These are phyloP conservation scores for Alternaria dauci DNA, from an alignment of 2,329 filamentous ascomycete genomes.

Conservation along the genomic window DNA sequence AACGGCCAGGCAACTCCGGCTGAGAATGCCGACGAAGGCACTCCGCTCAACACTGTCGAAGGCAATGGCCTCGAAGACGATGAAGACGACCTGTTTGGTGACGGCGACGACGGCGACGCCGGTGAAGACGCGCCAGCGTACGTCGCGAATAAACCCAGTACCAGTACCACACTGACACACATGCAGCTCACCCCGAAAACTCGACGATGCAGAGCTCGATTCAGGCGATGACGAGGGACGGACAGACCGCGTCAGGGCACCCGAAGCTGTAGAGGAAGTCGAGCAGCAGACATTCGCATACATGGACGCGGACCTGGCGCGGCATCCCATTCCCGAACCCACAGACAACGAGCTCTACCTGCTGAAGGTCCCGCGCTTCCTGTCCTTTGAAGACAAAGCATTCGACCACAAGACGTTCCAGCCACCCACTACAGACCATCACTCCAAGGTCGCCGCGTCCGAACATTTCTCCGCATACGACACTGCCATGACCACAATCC, in stretches of 20 bases:
- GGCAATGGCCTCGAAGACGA: constrained; percentile 46
- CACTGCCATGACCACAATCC: constrained; percentile 72
- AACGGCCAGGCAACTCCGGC: constrained; percentile 43
- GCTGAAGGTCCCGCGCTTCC: constrained; percentile 75
- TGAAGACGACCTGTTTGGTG: constrained; percentile 59
- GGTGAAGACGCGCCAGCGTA: constrained; percentile 38
- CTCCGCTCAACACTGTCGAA: constrained; percentile 44
- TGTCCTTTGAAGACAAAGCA: constrained; percentile 72
- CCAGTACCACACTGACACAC: constrained; percentile 22
- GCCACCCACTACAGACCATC: constrained; percentile 67
- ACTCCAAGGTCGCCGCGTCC: constrained; percentile 56
- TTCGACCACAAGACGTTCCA: constrained; percentile 74
- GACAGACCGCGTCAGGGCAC: constrained; percentile 64
- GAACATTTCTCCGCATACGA: constrained; percentile 67
- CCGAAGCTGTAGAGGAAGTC: constrained; percentile 58
- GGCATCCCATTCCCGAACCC: constrained; percentile 75
- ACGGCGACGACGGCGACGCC: constrained; percentile 42
- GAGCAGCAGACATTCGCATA: constrained; percentile 65
- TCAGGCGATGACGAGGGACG: constrained; percentile 70
- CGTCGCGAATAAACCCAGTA: constrained; percentile 46
- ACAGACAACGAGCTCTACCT: constrained; percentile 77
- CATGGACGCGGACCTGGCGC: constrained; percentile 70
- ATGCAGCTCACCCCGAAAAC: constrained; percentile 54
- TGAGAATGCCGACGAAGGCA: constrained; percentile 40
- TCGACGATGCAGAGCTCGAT: constrained; percentile 70